Base-by-base conservation (phyloP, 2,329 filamentous ascomycete species). In the Chaetomiaceae sp. region DNA sequence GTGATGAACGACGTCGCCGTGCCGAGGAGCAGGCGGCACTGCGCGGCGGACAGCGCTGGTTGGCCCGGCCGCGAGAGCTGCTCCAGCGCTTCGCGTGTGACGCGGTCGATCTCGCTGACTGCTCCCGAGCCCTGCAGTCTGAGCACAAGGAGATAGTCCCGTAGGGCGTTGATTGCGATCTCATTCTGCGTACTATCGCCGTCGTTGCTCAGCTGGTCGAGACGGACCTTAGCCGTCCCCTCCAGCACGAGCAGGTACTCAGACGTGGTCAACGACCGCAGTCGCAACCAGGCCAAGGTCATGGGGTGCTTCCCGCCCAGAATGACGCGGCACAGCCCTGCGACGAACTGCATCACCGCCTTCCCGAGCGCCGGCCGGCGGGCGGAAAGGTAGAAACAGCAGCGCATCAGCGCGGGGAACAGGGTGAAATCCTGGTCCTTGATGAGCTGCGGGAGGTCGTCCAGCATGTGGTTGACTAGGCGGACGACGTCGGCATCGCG, bases 381-480 rank as follows among this genome's bases (percentile, higher is more conserved):
- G 6, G 32, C 47, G 3, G 45, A 50, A 9, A 60, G 37, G 27
- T 57, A 50, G 32, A 52, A 58, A 20, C 41, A 51, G 14, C 44
- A 48, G 2, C 44, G 38, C 38, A 55, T 39, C 7, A 53, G 42
- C 1, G 45, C 46, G 4, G 45, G 42, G 34, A 61, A 51, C 20
- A 60, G 44, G 6, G 54, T 36, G 15, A 50, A 52, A 38, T 60
- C 58, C 35, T 60, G 49, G 18, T 59, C 57, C 11, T 39, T 42
- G 24, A 61, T 37, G 33, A 58, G 47, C 48, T 52, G 49, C 7
- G 45, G 48, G 17, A 61, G 48, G 36, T 55, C 43, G 44, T 61
- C 58, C 39, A 61, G 50, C 34, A 52, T 49, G 12, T 15, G 22
- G 50, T 57, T 53, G 32, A 59, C 47, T 12, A 53, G 45, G 4